Base-by-base conservation (phyloP, 768 basidiomycete species). In the Tremella fuciformis region DNA sequence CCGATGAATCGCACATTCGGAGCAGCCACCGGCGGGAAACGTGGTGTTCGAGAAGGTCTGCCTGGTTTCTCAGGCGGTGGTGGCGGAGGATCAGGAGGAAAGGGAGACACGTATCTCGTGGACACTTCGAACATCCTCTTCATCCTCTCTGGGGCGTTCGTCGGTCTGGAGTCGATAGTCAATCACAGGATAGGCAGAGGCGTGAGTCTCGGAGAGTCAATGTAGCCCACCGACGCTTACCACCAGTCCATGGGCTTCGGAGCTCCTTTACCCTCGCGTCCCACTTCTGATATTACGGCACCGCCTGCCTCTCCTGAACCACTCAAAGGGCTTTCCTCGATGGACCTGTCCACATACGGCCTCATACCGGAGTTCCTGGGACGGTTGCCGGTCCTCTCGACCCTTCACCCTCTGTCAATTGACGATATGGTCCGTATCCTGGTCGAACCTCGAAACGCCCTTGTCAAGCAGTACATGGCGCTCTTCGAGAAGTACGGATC, bases 311-410 rank as follows among this genome's bases (percentile, higher is more conserved):
- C 58, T 9, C 50, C 61, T 0, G 18, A 58, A 13, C 65, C 41
- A 25, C 53, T 65, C 22, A 62, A 69, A 56, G 71, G 69, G n/a
- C 50, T 76, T 13, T 54, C 55, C 37, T 59, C 62, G 46, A 42
- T 67, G 84, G 91, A 97, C 79, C 82, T 97, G 9, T 83, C 88
- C 2, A 84, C 86, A 81, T 96, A 87, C 62, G 92, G 92, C 83
- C 87, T 96, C 63, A 97, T 97, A 58, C 93, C 93, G 21, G 93
- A 98, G 56, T 97, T 98, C 67, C 83, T 94, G 51, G 91, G 89
- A 16, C 88, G 94, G 25, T 78, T 96, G n/a, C 93, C 93, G 3
- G 87, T 91, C n/a, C 82, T 92, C 37, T 88, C 93, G 3, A 85
- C 90, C 1, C 82, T 98, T 6, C 77, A 86, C 6, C 87, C 88